These are phyloP conservation scores for Curvularia lunata DNA, from an alignment of 2,329 filamentous ascomycete genomes.

Conservation along the genomic window DNA sequence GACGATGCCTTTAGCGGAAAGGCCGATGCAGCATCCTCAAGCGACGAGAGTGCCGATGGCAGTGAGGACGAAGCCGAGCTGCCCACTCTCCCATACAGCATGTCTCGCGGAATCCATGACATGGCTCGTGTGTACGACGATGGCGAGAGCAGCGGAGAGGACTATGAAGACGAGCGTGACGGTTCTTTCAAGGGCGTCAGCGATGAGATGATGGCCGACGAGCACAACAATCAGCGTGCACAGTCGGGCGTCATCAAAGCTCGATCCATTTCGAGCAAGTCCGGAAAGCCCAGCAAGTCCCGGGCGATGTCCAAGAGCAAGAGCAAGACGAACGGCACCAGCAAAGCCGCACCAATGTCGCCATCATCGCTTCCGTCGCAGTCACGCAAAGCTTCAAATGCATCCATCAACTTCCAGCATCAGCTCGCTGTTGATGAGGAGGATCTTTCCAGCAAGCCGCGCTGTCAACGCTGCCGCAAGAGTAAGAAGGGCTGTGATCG, in stretches of 20 bases:
- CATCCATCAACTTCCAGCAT: slow-evolving; percentile 70
- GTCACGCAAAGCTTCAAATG: slow-evolving; percentile 75
- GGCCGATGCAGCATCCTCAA: slow-evolving; percentile 68
- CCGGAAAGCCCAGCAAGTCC: slow-evolving; percentile 48
- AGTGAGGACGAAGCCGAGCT: slow-evolving; percentile 62
- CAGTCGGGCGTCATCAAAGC: slow-evolving; percentile 51
- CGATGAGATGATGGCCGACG: slow-evolving; percentile 54
- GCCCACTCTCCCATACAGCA: slow-evolving; percentile 46
- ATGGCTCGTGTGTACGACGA: slow-evolving; percentile 55
- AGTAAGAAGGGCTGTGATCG: slow-evolving; percentile 99
- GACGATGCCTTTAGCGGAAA: slow-evolving; percentile 93
- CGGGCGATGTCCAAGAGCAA: slow-evolving; percentile 60
- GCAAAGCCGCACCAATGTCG: slow-evolving; percentile 56
- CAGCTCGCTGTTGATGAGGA: slow-evolving; percentile 75
- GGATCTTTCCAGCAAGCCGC: slow-evolving; percentile 91
- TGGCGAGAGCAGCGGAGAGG: slow-evolving; percentile 65
- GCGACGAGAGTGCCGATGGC: slow-evolving; percentile 73
- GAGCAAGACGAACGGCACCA: slow-evolving; percentile 49
- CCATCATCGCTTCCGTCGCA: slow-evolving; percentile 69
- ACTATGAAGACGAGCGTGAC: slow-evolving; percentile 61
- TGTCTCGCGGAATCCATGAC: slow-evolving; percentile 26
- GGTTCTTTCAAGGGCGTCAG: slow-evolving; percentile 61
- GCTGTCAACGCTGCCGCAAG: slow-evolving; percentile 97
- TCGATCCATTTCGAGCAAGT: slow-evolving; percentile 49
- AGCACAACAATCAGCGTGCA: slow-evolving; percentile 48